Percentiles rank a stretch among this genome's conserved stretches.
Conservation (phyloP, 2,329 filamentous ascomycete genomes). For the Clarireedia monteithiana region DNA sequence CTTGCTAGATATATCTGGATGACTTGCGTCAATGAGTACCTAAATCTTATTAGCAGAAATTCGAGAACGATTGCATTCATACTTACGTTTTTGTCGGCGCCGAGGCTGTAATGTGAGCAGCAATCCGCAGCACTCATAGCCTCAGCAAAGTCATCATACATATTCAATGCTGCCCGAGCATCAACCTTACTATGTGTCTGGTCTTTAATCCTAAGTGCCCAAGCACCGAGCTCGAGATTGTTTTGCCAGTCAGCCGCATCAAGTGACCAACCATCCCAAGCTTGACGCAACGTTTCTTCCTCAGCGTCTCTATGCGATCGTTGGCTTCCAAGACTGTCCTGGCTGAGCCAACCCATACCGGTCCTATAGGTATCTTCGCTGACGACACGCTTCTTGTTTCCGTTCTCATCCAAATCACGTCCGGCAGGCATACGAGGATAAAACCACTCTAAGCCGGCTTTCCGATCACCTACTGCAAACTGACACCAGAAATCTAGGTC, state of each 20-base stretch:
- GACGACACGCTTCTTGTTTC: slow-evolving; percentile 65
- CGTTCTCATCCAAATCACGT: slow-evolving; percentile 57
- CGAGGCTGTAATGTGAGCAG: slow-evolving; percentile 30
- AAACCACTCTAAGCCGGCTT: slow-evolving; percentile 86
- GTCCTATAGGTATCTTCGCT: slow-evolving; percentile 71
- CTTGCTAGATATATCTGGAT: slow-evolving; percentile 34
- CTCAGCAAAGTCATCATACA: slow-evolving; percentile 47
- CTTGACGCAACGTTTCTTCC: slow-evolving; percentile 56
- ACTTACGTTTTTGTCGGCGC: slow-evolving; percentile 21
- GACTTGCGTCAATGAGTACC: slow-evolving; percentile 21
- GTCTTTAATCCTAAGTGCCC: slow-evolving; percentile 29
- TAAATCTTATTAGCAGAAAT: slow-evolving; percentile 12
- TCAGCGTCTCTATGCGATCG: slow-evolving; percentile 39
- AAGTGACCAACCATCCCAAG: slow-evolving; percentile 60
- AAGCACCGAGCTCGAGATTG: slow-evolving; percentile 33
- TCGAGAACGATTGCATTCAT: neutral
- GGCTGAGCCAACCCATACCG: slow-evolving; percentile 71
- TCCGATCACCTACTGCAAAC: slow-evolving; percentile 83
- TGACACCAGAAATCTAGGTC: slow-evolving; percentile 97
- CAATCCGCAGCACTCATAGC: slow-evolving; percentile 60
- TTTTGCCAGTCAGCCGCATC: slow-evolving; percentile 52
- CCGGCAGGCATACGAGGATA: slow-evolving; percentile 69
- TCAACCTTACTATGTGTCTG: slow-evolving; percentile 12
- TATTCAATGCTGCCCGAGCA: slow-evolving; percentile 36
- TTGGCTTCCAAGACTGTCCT: slow-evolving; percentile 44